Evolutionary conservation across 345 rosid species (phyloP).

Genomic region (Schrenkiella parvula): DNA sequence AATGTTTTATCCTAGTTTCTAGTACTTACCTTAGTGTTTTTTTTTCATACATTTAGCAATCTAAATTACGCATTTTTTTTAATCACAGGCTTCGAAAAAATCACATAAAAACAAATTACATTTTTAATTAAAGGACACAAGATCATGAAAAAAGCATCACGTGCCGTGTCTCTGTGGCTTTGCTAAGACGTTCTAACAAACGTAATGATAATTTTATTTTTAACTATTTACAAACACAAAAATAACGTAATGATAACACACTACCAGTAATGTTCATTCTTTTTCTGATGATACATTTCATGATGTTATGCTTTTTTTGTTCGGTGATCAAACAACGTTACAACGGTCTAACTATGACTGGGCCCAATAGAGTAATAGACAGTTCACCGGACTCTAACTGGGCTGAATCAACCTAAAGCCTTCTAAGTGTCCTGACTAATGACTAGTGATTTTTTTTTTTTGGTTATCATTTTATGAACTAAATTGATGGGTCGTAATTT

Average conservation of each 20-base stretch:
- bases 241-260: neutral
- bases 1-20: neutral
- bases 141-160: conserved; percentile 20
- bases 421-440: neutral
- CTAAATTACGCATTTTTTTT: neutral
- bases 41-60: neutral
- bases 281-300: neutral
- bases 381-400: neutral
- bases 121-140: neutral
- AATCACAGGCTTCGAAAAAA: neutral
- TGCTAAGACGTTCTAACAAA: conserved; percentile 1
- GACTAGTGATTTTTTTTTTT: neutral
- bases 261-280: no score
- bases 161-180: neutral
- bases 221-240: neutral
- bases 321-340: neutral
- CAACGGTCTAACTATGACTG: neutral
- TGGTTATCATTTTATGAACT: no score
- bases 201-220: conserved; percentile 14
- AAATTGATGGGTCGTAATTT: no score
- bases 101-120: neutral
- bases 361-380: neutral
- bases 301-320: neutral
- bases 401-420: neutral
- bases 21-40: neutral